A percentile compares a stretch with the other conserved stretches of the same genome.
Conservation (phyloP, 2,329 filamentous ascomycete species). For the Catunica adiposa region DNA sequence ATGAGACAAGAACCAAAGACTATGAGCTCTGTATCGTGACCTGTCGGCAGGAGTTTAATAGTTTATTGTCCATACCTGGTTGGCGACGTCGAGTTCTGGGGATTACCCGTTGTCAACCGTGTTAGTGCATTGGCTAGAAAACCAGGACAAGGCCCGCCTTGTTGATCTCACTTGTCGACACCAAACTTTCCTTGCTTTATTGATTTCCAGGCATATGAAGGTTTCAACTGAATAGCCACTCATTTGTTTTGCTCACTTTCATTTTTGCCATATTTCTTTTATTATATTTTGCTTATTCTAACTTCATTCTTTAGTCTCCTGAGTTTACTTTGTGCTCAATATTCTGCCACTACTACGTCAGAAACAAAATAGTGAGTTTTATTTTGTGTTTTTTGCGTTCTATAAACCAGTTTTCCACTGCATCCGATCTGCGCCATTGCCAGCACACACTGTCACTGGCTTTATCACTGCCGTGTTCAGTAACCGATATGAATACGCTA, state of each 20-base stretch:
- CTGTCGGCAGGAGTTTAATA: too few relatives aligned
- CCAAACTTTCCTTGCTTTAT: background rate
- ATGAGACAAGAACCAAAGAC: background rate
- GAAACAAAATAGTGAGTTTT: too few relatives aligned
- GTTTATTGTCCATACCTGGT: background rate
- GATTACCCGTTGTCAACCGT: background rate
- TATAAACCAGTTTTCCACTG: too few relatives aligned
- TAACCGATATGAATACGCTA: too few relatives aligned
- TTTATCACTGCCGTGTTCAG: too few relatives aligned
- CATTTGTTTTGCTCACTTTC: background rate
- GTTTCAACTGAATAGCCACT: background rate
- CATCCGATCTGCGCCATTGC: too few relatives aligned
- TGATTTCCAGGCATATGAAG: background rate
- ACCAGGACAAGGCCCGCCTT: conserved; percentile 1
- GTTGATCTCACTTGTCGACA: background rate
- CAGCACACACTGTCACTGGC: too few relatives aligned
- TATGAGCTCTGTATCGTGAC: background rate
- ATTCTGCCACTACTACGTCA: too few relatives aligned
- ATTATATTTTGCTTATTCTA: background rate
- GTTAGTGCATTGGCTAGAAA: conserved; percentile 7
- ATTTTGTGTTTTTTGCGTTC: too few relatives aligned
- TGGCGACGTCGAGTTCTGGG: background rate
- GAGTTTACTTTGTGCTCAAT: background rate
- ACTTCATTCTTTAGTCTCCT: background rate
- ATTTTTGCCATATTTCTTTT: background rate